These are phyloP conservation scores for Cinchona pubescens DNA, from an alignment of 257 asterid species.

Conservation along the genomic window DNA sequence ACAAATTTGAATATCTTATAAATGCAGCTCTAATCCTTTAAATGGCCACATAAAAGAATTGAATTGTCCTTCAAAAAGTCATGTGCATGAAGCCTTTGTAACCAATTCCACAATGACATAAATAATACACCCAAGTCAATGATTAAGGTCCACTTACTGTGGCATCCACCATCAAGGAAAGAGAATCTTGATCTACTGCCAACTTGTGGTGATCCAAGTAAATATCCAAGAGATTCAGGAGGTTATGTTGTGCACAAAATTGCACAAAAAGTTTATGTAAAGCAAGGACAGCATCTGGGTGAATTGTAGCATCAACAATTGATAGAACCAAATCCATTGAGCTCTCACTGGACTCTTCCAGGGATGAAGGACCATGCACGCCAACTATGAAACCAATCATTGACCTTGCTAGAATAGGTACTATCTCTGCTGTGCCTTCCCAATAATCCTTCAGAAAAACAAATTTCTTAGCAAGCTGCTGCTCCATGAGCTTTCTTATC, in stretches of 20 bases:
- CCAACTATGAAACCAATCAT: slow-evolving; percentile 64
- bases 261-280: slow-evolving; percentile 76
- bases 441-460: slow-evolving; percentile 76
- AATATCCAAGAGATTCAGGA: slow-evolving; percentile 79
- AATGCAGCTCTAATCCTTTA: slow-evolving; percentile 2
- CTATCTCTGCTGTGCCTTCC: slow-evolving; percentile 62
- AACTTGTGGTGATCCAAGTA: slow-evolving; percentile 84
- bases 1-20: not conserved
- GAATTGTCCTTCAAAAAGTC: not conserved
- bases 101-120: not conserved
- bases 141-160: slow-evolving; percentile 52
- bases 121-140: not conserved
- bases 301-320: slow-evolving; percentile 45
- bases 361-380: slow-evolving; percentile 35
- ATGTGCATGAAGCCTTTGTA: not conserved
- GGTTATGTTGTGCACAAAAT: slow-evolving; percentile 73
- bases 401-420: slow-evolving; percentile 74
- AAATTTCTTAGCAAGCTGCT: slow-evolving; percentile 70
- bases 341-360: slow-evolving; percentile 43
- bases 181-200: slow-evolving; percentile 63
- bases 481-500: slow-evolving; percentile 79
- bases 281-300: slow-evolving; percentile 58
- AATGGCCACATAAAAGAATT: not conserved
- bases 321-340: slow-evolving; percentile 52
- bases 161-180: slow-evolving; percentile 64